A percentile compares a stretch with the other conserved stretches of the same genome.
These are phyloP conservation scores for Debaryomyces prosopidis DNA, from an alignment of 805 yeast species.

Conservation along the genomic window DNA sequence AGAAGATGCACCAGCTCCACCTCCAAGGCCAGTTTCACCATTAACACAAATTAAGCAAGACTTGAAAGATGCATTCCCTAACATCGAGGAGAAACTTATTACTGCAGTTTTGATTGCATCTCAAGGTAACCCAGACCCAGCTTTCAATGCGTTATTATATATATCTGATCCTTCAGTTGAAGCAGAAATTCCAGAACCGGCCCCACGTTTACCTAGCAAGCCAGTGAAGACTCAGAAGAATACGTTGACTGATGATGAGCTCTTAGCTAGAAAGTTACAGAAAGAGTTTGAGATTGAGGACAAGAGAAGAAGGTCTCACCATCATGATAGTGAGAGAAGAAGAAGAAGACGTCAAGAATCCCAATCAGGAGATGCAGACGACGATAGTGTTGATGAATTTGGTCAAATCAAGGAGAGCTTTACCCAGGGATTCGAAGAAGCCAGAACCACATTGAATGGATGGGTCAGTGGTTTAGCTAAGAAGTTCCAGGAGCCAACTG, in stretches of 20 bases:
- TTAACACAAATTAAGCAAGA: slow-evolving; percentile 54
- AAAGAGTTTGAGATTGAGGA: slow-evolving; percentile 54
- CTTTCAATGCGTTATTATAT: slow-evolving; percentile 83
- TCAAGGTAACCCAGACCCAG: slow-evolving; percentile 75
- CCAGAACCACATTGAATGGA: slow-evolving; percentile 68
- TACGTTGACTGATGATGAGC: slow-evolving; percentile 60
- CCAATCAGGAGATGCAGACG: slow-evolving; percentile 16
- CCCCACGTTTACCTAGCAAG: slow-evolving; percentile 3
- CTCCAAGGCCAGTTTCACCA: slow-evolving; percentile 64
- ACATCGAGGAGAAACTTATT: slow-evolving; percentile 65
- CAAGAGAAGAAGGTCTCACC: slow-evolving; percentile 27
- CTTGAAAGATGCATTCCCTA: slow-evolving; percentile 84
- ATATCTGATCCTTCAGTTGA: slow-evolving; percentile 68
- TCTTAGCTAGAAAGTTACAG: slow-evolving; percentile 78
- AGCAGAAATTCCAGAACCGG: slow-evolving; percentile 48
- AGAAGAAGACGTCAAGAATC: slow-evolving; percentile 10
- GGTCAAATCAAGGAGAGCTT: slow-evolving; percentile 69
- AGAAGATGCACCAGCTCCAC: slow-evolving; percentile 33
- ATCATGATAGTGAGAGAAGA: slow-evolving; percentile 10
- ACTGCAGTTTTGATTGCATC: slow-evolving; percentile 86
- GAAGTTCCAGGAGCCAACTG: slow-evolving; percentile 36
- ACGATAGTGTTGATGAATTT: slow-evolving; percentile 51
- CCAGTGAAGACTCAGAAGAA: not conserved
- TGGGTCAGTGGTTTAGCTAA: slow-evolving; percentile 76
- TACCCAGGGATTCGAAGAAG: slow-evolving; percentile 76